These are phyloP conservation scores for Malus sieversii DNA, from an alignment of 306 rosid species.

Conservation along the genomic window DNA sequence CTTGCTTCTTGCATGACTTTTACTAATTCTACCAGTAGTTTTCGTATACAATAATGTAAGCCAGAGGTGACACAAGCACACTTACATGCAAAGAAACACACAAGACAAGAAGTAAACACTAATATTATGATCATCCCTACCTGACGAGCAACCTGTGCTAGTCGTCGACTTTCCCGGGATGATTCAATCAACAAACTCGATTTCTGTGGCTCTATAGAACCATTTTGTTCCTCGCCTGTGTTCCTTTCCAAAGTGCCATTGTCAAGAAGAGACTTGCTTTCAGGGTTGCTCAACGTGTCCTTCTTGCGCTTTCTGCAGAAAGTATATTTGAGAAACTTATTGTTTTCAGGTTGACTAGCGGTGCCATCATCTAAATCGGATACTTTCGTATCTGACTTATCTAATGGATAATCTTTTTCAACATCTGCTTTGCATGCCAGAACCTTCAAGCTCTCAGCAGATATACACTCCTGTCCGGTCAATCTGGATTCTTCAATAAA, in stretches of 20 bases:
- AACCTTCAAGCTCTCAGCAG: slow-evolving; percentile 30
- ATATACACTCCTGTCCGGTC: slow-evolving; percentile 34
- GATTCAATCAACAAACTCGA: slow-evolving; percentile 48
- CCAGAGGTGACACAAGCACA: slow-evolving; percentile 8
- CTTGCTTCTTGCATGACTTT: neutral
- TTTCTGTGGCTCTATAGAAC: slow-evolving; percentile 37
- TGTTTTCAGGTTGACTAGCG: slow-evolving; percentile 35
- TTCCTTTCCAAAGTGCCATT: slow-evolving; percentile 28
- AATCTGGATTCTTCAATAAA: slow-evolving; percentile 31
- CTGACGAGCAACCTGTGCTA: slow-evolving; percentile 75
- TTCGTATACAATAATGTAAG: neutral
- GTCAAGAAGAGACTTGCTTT: slow-evolving; percentile 34
- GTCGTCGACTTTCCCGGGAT: slow-evolving; percentile 47
- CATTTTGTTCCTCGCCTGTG: slow-evolving; percentile 39
- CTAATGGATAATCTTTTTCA: slow-evolving; percentile 21
- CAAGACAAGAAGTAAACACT: slow-evolving; percentile 13
- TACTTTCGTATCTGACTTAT: slow-evolving; percentile 28
- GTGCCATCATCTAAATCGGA: slow-evolving; percentile 34
- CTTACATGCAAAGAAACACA: neutral
- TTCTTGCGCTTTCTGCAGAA: slow-evolving; percentile 77
- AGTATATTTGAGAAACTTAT: slow-evolving; percentile 62
- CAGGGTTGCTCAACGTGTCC: slow-evolving; percentile 40
- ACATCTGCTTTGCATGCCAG: slow-evolving; percentile 29
- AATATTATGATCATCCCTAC: slow-evolving; percentile 32
- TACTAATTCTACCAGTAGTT: neutral